phyloP scores from a whole-genome alignment of 129 eudicot species.

The Lactuca saligna region DNA sequence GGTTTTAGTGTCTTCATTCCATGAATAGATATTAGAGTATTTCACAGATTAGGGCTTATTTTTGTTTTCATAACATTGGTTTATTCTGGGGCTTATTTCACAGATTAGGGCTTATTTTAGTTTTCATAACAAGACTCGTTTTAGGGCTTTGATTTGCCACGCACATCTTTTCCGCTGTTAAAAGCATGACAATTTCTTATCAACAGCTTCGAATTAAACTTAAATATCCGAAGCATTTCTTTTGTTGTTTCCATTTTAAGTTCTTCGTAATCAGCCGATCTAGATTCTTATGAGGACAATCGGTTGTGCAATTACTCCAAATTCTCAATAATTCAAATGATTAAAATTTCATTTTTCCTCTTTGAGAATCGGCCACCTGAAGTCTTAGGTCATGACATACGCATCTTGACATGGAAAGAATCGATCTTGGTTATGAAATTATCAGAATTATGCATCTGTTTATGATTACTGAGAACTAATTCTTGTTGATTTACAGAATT shows the following conservation, averaged over 20 bases:
- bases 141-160: background rate
- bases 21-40: background rate
- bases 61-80: background rate
- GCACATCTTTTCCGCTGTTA: no score
- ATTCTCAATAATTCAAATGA: background rate
- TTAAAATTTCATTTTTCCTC: background rate
- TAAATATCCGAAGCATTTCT: background rate
- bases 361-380: background rate
- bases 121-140: background rate
- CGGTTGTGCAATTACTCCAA: background rate
- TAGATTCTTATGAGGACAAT: background rate
- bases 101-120: background rate
- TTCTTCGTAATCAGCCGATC: background rate
- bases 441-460: conserved; percentile 3
- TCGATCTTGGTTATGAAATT: background rate
- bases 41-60: conserved; percentile 1
- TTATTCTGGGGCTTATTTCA: background rate
- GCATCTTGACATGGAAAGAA: background rate
- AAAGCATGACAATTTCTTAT: background rate
- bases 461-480: background rate
- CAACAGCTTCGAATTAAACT: background rate
- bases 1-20: conserved; percentile 12
- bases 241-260: background rate
- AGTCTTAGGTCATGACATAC: background rate
- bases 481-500: background rate